These are phyloP conservation scores for Clavaria fumosa DNA, from an alignment of 768 basidiomycete genomes.

Conservation along the genomic window DNA sequence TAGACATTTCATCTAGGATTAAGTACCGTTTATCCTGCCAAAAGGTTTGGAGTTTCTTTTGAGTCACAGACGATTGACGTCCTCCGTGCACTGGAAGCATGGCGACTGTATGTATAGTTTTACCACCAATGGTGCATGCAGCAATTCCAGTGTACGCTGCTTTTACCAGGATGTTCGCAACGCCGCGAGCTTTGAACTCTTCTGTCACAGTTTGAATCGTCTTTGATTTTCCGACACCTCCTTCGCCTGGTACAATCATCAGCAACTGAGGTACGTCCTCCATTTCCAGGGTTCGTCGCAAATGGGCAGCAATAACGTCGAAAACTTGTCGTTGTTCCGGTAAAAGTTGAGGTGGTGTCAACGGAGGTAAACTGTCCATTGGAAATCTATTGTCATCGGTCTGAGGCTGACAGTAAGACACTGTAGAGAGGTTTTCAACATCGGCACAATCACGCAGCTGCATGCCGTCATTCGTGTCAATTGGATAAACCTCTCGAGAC, in stretches of 20 bases:
- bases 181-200: neutral
- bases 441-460: too few relatives aligned
- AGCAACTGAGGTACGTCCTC: slow-evolving; percentile 15
- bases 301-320: slow-evolving; percentile 21
- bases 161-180: neutral
- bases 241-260: slow-evolving; percentile 27
- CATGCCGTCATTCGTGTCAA: too few relatives aligned
- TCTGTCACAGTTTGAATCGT: slow-evolving; percentile 16
- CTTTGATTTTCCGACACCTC: slow-evolving; percentile 30
- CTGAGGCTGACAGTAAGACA: too few relatives aligned
- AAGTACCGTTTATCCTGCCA: neutral
- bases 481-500: too few relatives aligned
- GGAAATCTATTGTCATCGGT: too few relatives aligned
- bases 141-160: slow-evolving; percentile 5
- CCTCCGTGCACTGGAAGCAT: neutral
- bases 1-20: slow-evolving; percentile 3
- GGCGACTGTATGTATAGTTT: slow-evolving; percentile 1
- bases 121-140: slow-evolving; percentile 1
- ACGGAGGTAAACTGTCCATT: too few relatives aligned
- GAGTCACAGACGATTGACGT: neutral
- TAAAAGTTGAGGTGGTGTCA: too few relatives aligned
- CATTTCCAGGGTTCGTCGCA: slow-evolving; percentile 12
- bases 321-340: slow-evolving; percentile 21
- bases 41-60: neutral
- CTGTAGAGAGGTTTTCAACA: too few relatives aligned